A percentile compares a stretch with the other conserved stretches of the same genome.
phyloP scores from a whole-genome alignment of 2,329 filamentous ascomycete genomes.

The Delphinella strobiligena region DNA sequence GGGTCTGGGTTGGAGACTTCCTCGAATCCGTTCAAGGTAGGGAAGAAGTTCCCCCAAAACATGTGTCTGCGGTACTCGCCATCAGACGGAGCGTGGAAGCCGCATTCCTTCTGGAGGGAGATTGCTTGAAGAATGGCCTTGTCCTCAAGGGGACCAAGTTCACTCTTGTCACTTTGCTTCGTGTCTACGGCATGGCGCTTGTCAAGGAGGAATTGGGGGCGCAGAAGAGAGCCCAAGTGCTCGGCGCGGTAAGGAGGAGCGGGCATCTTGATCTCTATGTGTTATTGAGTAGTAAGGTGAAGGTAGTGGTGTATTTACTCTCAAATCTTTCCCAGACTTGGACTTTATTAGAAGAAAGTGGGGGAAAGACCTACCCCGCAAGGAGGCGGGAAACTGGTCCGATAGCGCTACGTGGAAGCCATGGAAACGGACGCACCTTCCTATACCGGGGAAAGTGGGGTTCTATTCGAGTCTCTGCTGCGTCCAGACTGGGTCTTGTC shows the following conservation, averaged over 20 bases:
- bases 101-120: constrained; percentile 20
- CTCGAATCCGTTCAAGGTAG: constrained; percentile 40
- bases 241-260: constrained; percentile 57
- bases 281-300: too few species aligned
- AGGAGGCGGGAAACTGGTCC: too few species aligned
- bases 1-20: constrained; percentile 38
- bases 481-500: too few species aligned
- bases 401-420: too few species aligned
- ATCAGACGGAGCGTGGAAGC: constrained; percentile 20
- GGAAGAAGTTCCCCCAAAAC: constrained; percentile 47
- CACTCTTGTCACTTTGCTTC: constrained; percentile 14
- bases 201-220: constrained; percentile 49
- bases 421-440: too few species aligned
- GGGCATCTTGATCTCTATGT: too few species aligned
- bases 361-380: too few species aligned
- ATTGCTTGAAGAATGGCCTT: constrained; percentile 21
- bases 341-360: too few species aligned
- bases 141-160: constrained; percentile 19
- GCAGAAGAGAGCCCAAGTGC: constrained; percentile 59
- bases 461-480: too few species aligned
- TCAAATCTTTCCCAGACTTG: too few species aligned
- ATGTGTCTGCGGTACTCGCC: constrained; percentile 27
- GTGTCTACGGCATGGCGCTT: constrained; percentile 40
- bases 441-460: too few species aligned
- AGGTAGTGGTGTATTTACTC: too few species aligned